A percentile compares a stretch with the other conserved stretches of the same genome.
These are phyloP conservation scores for Pseudogymnoascus sp. DNA, from an alignment of 2,329 filamentous ascomycete species.

Conservation along the genomic window DNA sequence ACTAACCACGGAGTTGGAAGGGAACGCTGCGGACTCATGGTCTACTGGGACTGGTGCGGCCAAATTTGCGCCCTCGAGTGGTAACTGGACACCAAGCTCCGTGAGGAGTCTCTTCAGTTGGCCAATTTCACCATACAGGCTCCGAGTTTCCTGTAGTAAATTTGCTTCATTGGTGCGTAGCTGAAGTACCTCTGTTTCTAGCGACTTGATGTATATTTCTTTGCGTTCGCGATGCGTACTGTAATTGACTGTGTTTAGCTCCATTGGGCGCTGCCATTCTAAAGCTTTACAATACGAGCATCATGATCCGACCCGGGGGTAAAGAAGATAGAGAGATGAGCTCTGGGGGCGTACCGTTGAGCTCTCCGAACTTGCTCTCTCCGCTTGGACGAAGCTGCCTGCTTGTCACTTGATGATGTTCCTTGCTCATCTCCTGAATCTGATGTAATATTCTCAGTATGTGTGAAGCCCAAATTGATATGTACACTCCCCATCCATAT, in stretches of 20 bases:
- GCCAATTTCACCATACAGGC: constrained; percentile 16
- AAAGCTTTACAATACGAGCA: not conserved
- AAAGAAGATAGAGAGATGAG: not conserved
- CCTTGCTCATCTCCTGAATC: not conserved
- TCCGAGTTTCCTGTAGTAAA: constrained; percentile 17
- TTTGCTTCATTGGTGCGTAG: constrained; percentile 18
- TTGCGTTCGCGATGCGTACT: constrained; percentile 28
- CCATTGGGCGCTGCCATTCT: not conserved
- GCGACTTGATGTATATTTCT: constrained; percentile 23
- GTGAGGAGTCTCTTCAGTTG: constrained; percentile 14
- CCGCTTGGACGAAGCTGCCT: not conserved
- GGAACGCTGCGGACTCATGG: constrained; percentile 14
- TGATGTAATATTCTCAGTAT: not conserved
- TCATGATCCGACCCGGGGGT: not conserved
- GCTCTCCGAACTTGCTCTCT: constrained; percentile 3
- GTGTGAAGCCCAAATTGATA: not conserved
- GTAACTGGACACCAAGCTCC: not conserved
- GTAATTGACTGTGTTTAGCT: not conserved
- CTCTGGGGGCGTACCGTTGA: not conserved
- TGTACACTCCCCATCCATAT: not conserved
- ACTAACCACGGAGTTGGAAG: not conserved
- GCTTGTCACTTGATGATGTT: not conserved
- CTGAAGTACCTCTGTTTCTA: constrained; percentile 22
- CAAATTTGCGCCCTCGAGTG: not conserved
- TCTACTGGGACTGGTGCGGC: not conserved